Evolutionary conservation across 2,329 filamentous ascomycete species (phyloP).

Genomic region (Talaromyces sp.): DNA sequence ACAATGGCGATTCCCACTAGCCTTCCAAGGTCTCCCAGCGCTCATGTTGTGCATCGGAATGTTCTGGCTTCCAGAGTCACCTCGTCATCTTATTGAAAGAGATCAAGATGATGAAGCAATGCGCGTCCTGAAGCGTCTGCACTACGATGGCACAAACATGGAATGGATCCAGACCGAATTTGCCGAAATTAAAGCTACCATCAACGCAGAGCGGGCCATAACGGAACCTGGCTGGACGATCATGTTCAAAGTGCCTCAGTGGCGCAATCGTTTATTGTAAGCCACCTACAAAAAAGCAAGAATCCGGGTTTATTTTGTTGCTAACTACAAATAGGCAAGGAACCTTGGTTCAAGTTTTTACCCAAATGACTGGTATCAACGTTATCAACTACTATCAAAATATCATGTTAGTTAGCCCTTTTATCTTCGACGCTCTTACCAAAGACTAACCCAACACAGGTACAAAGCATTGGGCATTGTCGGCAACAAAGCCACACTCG

Average conservation of each 20-base stretch:
- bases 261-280: slow-evolving; percentile 54
- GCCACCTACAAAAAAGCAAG: slow-evolving; percentile 8
- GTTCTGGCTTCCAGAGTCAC: slow-evolving; percentile 29
- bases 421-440: not conserved
- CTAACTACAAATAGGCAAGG: slow-evolving; percentile 39
- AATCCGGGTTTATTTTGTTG: not conserved
- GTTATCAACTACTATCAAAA: slow-evolving; percentile 39
- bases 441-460: not conserved
- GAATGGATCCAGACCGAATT: slow-evolving; percentile 12
- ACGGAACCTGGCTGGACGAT: slow-evolving; percentile 39
- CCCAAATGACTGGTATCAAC: slow-evolving; percentile 47
- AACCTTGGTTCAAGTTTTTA: slow-evolving; percentile 58
- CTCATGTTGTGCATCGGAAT: slow-evolving; percentile 29
- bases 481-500: slow-evolving; percentile 47
- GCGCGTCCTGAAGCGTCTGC: slow-evolving; percentile 34
- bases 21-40: slow-evolving; percentile 36
- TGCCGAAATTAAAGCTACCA: slow-evolving; percentile 36
- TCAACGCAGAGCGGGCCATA: slow-evolving; percentile 53
- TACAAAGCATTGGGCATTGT: slow-evolving; percentile 48
- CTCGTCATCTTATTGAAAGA: slow-evolving; percentile 34
- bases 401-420: slow-evolving; percentile 23
- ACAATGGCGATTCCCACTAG: slow-evolving; percentile 30
- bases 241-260: slow-evolving; percentile 37
- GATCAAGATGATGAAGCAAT: slow-evolving; percentile 44
- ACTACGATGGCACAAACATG: not conserved